Evolutionary conservation across 2,329 filamentous ascomycete species (phyloP).

Genomic region (Penicillium sp.): DNA sequence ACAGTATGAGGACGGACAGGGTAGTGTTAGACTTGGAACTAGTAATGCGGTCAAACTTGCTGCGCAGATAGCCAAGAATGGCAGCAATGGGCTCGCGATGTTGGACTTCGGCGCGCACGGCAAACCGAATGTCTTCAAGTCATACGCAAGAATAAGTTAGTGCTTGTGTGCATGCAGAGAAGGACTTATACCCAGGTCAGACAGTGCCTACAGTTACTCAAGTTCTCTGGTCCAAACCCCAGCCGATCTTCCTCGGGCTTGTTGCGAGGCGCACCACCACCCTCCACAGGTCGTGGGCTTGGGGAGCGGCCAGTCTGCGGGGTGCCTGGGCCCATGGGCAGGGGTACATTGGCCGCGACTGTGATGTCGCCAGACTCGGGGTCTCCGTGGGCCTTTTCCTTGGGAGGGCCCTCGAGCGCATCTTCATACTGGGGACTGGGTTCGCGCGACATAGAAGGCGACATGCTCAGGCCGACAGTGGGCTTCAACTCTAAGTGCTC

Average conservation of each 20-base stretch:
- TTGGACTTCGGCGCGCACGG: slow-evolving; percentile 79
- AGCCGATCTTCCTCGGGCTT: slow-evolving; percentile 33
- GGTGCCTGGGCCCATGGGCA: slow-evolving; percentile 52
- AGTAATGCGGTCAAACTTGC: slow-evolving; percentile 57
- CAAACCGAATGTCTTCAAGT: slow-evolving; percentile 74
- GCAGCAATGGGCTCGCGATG: slow-evolving; percentile 81
- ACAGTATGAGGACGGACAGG: slow-evolving; percentile 55
- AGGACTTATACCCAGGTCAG: slow-evolving; percentile 20
- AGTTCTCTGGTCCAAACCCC: slow-evolving; percentile 35
- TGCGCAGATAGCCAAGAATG: slow-evolving; percentile 60
- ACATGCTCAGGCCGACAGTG: slow-evolving; percentile 37
- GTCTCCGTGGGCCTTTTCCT: slow-evolving; percentile 24
- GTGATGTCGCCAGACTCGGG: slow-evolving; percentile 26
- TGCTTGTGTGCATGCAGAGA: slow-evolving; percentile 28
- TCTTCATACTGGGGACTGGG: slow-evolving; percentile 58
- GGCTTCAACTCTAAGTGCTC: slow-evolving; percentile 40
- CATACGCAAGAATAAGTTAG: slow-evolving; percentile 28
- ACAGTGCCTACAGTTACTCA: slow-evolving; percentile 51
- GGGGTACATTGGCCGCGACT: slow-evolving; percentile 49
- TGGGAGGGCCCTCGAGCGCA: slow-evolving; percentile 45
- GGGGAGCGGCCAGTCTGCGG: slow-evolving; percentile 55
- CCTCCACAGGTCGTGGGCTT: slow-evolving; percentile 46
- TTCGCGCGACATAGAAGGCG: slow-evolving; percentile 52
- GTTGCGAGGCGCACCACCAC: slow-evolving; percentile 18
- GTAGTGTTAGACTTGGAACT: slow-evolving; percentile 66